phyloP scores from a whole-genome alignment of 805 yeast species.

The Wickerhamiella spandovensis region DNA sequence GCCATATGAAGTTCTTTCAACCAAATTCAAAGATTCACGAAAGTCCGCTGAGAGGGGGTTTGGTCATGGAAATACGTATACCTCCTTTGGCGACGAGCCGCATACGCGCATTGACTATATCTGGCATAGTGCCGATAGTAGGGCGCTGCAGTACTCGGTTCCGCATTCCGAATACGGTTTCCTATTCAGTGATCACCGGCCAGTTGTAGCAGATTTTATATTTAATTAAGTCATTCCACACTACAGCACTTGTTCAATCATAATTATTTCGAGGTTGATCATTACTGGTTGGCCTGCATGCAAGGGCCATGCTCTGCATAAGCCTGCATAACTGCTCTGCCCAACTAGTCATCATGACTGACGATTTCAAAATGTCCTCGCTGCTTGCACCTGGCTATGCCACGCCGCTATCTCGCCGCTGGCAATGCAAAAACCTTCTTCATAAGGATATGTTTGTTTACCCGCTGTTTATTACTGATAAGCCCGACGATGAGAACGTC shows the following conservation, averaged over 20 bases:
- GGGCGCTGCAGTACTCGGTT: slow-evolving; percentile 9
- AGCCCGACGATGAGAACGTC: slow-evolving; percentile 60
- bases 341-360: slow-evolving; percentile 1
- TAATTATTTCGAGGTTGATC: too few relatives aligned
- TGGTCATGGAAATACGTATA: slow-evolving; percentile 34
- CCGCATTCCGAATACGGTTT: slow-evolving; percentile 8
- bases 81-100: slow-evolving; percentile 32
- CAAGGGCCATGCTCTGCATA: neutral
- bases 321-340: neutral
- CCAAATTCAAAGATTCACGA: slow-evolving; percentile 29
- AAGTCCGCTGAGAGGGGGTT: slow-evolving; percentile 24
- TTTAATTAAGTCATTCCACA: neutral
- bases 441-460: slow-evolving; percentile 82
- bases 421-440: slow-evolving; percentile 83
- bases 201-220: slow-evolving; percentile 5
- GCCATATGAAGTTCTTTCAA: slow-evolving; percentile 30
- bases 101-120: slow-evolving; percentile 30
- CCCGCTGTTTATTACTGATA: slow-evolving; percentile 77
- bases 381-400: slow-evolving; percentile 88
- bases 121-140: slow-evolving; percentile 26
- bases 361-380: slow-evolving; percentile 39
- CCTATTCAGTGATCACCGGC: slow-evolving; percentile 12
- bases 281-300: too few relatives aligned
- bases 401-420: slow-evolving; percentile 74
- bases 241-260: too few relatives aligned